Evolutionary conservation across 73 alveolate species (phyloP).

Genomic region (Blepharisma japonicum): DNA sequence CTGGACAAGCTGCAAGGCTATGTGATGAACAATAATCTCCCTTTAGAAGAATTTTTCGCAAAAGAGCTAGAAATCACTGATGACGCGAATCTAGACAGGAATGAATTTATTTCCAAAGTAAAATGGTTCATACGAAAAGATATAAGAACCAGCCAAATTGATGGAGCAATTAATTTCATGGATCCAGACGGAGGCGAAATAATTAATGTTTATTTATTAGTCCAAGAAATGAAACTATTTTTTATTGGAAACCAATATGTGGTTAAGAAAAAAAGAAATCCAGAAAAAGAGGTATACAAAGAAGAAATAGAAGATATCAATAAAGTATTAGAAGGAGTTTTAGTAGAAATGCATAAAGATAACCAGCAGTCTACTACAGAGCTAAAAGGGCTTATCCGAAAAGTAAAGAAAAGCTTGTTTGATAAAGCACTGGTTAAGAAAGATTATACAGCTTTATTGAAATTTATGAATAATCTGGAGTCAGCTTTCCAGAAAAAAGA

Average conservation of each 20-base stretch:
- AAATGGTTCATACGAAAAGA: too few species aligned
- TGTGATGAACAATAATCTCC: not conserved
- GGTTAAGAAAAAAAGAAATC: not conserved
- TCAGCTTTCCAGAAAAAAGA: not conserved
- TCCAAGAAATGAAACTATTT: too few species aligned
- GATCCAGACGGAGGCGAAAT: too few species aligned
- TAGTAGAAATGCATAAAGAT: not conserved
- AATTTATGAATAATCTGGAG: not conserved
- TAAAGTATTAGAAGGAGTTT: not conserved
- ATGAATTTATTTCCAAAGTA: too few species aligned
- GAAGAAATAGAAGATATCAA: not conserved
- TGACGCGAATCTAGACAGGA: too few species aligned
- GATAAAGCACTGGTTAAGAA: not conserved
- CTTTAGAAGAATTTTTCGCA: not conserved
- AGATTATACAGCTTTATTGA: not conserved
- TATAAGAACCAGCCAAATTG: too few species aligned
- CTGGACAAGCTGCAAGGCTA: not conserved
- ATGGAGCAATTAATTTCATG: too few species aligned
- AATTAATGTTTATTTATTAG: too few species aligned
- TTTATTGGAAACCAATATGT: not conserved
- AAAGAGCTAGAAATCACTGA: too few species aligned
- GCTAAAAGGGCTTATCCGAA: not conserved
- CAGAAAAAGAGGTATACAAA: not conserved
- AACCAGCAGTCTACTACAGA: not conserved
- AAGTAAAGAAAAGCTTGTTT: not conserved